Evolutionary conservation across 805 yeast species (phyloP), one percentile per base, ranked within the genome.

Genomic region (Barnettozyma botsteinii): DNA sequence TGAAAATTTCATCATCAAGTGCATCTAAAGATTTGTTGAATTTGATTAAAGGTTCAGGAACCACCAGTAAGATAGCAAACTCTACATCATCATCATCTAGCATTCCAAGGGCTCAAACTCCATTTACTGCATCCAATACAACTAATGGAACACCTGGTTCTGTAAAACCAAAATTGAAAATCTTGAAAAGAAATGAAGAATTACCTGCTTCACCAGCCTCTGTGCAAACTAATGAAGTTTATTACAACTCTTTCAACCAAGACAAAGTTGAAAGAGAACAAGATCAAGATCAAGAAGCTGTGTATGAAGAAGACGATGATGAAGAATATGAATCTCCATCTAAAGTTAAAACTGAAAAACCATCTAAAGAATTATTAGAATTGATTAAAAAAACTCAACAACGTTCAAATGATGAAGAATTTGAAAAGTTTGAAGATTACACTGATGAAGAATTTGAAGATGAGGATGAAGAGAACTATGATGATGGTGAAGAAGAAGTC

Each of bases 371-470:
- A 40, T 35, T 56, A 11, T 20, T 55, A 10, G 49, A 38, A 1
- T 27, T 55, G 35, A 56, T 56, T 28, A 46, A 43, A 31, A 20
- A 49, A 21, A 40, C 56, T 5, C 45, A 36, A 25, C 24, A 37
- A 6, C 31, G 36, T 18, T 9, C 37, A 13, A 18, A 45, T 33
- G 21, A 10, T 18, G 50, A 38, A 12, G 52, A 49, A 10, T 51
- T 34, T 24, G 59, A 53, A 31, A 25, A 46, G 1, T 55, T 55
- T 31, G 60, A 56, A 33, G 53, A 50, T 10, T 39, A 41, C 33
- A 45, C 48, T 3, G 57, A 55, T 14, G 53, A 51, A 21, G 58
- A 55, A 15, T 37, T 41, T 20, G 36, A 44, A 5, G 40, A 46
- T 19, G 50, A 47, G 3, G 45, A 45, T 30, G 43, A 41, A 4